Evolutionary conservation across 177 flowering plant genomes (phyloP), one percentile per base, ranked within the genome.

Genomic region (Vitis hybrid): DNA sequence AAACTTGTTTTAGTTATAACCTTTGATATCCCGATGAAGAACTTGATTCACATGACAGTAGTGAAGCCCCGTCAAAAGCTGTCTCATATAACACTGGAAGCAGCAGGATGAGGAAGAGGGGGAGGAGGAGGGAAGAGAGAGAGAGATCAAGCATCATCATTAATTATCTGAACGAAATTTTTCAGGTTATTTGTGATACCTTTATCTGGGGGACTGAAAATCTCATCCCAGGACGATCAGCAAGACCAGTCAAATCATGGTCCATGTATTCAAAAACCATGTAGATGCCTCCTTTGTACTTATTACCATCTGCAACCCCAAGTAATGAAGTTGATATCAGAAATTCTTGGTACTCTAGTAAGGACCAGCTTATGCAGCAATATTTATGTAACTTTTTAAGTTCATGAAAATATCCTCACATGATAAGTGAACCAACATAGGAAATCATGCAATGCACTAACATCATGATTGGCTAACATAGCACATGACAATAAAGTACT

Each of bases 261-360:
- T 92, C 97, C 97, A 92, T 92, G 80, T 95, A 95, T 70, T 95
- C 99, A 80, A 95, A 93, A 15, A 95, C 99, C 99, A 95, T 95
- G 80, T 93, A 95, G 73, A 93, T 90, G 65, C 89, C 85, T 60
- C 98, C 98, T 69, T 89, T 91, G 77, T 90, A 90, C 71, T 88
- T 95, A 56, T 88, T 88, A 70, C 86, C 89, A 84, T 93, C 97
- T 95, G 45, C 45, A 71, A 26, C 60, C 50, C 64, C 50, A 18
- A 40, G 45, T 40, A 40, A 40, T 54, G 11, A 23, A 45, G 48
- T 49, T 32, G 32, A 58, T 7, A 19, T 40, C 45, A 40, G 7
- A 40, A 40, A 7, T 40, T 40, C 45, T 5, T 40, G 1, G 8
- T 6, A 40, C 45, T 40, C 45, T 40, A 40, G 45, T 7, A 40